Base-by-base conservation (phyloP, 371 early-diverging fungal species). In the Mortierella polycephala region DNA sequence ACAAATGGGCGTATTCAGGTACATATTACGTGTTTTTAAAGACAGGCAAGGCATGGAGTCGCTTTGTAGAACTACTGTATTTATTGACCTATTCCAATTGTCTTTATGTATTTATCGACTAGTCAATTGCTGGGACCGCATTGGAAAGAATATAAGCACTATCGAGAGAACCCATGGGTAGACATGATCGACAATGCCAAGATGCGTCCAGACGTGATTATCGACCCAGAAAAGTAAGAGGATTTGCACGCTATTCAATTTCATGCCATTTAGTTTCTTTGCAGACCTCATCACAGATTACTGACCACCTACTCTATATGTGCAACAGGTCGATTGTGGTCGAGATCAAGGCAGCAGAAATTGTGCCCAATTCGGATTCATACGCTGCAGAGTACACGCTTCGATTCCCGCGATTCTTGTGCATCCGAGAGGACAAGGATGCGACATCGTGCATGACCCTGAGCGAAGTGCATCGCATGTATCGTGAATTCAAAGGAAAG, bases 371-470 rank as follows among this genome's bases (percentile, higher is more conserved):
- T 55, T 75, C 87, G 39, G 83, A 83, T 23, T 73, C 82, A 30
- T 92, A 88, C 62, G 90, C 87, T 0, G 62, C 87, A 14, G 84
- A 87, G 30, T 88, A 79, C 52, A 93, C 95, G 6, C 71, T 95
- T 18, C 88, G 95, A 21, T 95, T 95, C 65, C 95, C 95, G 7
- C 84, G 92, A 6, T 91, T 90, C 71, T 81, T 88, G 9, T 81
- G 72, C 49, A 66, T 93, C 18, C 85, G 95, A 41, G 69, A 84
- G 10, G 93, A 95, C 73, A 93, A 94, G 74, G 81, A 75, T 13
- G 85, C 85, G 79, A 75, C 83, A 11, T 88, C 88, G 41, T 83
- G 86, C 12, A 86, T 90, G 89, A 87, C 86, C 5, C 50, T 72
- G 73, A 79, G 79, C 30, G 73, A 79, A 23, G 69, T 79, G 13